Base-by-base conservation (phyloP, 2,329 filamentous ascomycete genomes). In the Cordyceps cateniannulata region DNA sequence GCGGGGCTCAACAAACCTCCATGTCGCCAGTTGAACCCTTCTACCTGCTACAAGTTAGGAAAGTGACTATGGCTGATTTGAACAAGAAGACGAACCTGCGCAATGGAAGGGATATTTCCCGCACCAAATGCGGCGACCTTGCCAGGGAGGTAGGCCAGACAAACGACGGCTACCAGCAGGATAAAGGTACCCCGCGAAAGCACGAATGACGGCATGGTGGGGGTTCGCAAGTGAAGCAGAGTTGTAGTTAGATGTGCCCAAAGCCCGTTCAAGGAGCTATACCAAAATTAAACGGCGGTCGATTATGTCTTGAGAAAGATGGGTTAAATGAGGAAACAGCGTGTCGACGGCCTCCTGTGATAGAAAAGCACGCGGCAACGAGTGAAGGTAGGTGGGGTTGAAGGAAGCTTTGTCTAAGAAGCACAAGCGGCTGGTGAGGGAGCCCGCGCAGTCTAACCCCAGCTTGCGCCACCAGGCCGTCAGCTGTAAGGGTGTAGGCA, bases 1-100 rank as follows among this genome's bases (percentile, higher is more conserved):
- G 29, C 54, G 56, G 40, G 38, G 27, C 32, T 40, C 63, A 32
- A 64, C 71, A 54, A 69, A 82, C 83, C 83, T 73, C 86, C 86
- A 79, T 89, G 86, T 50, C 86, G 82, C 81, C 85, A 89, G 71
- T 89, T 89, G 71, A 82, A 78, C 18, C 86, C 86, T 70, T 89
- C 86, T 58, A 87, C 81, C 74, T 86, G 76, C 18, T 75, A 76
- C 57, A 73, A 44, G 60, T 38, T 18, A 62, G 56, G 12, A 32
- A 50, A 27, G 6, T 48, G 38, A 42, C 27, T n/a, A 14, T 22
- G 12, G 40, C 54, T 24, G 52, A 56, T 50, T 29, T 25, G 45
- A n/a, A 3, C 24, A 24, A n/a, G 32, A 24, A 35, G 14, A 35
- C 64, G 7, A 61, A 76, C 76, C 71, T 78, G 76, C 16, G 78